Conservation (phyloP, 2,329 filamentous ascomycete species). For the Thermothelomyces thermophilus region DNA sequence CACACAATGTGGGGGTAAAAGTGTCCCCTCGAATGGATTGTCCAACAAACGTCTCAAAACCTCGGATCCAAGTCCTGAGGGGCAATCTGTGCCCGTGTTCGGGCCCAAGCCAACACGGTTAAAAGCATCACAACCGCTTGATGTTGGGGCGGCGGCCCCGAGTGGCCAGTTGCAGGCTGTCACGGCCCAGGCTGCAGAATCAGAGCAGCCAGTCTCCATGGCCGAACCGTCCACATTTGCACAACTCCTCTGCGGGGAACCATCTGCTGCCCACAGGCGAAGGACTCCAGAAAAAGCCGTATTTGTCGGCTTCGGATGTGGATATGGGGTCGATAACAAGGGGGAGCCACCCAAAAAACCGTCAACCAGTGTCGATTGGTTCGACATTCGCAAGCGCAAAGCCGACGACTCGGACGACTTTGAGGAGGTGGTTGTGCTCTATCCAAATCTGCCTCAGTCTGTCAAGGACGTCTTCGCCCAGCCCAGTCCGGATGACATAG, state of each 20-base stretch:
- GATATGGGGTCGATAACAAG: constrained; percentile 1
- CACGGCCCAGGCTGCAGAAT: constrained; percentile 26
- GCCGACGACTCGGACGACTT: constrained; percentile 31
- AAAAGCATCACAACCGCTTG: neutral
- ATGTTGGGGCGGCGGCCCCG: neutral
- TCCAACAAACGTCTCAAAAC: constrained; percentile 24
- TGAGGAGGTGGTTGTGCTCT: constrained; percentile 31
- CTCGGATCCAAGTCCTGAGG: constrained; percentile 15
- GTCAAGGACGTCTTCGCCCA: constrained; percentile 63
- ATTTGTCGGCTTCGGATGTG: neutral
- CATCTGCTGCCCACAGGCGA: constrained; percentile 16
- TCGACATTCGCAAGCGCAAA: constrained; percentile 15
- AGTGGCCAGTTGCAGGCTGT: neutral
- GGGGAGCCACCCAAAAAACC: neutral
- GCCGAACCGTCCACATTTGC: constrained; percentile 51
- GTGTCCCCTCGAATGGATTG: constrained; percentile 20
- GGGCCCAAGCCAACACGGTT: neutral
- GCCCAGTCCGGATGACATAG: constrained; percentile 87
- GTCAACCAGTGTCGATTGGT: neutral
- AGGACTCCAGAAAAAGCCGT: constrained; percentile 7
- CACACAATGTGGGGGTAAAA: constrained; percentile 26
- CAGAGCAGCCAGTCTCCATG: constrained; percentile 15
- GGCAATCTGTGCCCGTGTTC: constrained; percentile 14
- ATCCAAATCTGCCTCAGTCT: constrained; percentile 43
- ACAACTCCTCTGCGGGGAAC: constrained; percentile 43